Evolutionary conservation across 202 grass and related monocot genomes (phyloP).

Genomic region (Zoysia matrella): DNA sequence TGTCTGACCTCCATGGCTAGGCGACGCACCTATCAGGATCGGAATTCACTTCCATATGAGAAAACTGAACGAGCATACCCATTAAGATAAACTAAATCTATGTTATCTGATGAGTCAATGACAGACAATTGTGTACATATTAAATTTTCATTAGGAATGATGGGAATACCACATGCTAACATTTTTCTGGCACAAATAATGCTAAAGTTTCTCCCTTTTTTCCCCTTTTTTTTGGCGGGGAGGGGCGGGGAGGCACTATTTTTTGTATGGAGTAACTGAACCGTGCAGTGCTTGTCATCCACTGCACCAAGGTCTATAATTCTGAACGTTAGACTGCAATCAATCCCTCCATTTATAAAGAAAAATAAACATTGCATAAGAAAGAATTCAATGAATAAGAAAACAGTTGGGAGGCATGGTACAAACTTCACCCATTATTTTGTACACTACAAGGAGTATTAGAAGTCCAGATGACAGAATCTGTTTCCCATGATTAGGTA

Average conservation of each 20-base stretch:
- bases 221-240: too few relatives aligned
- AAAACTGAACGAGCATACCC: constrained; percentile 19
- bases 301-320: background rate
- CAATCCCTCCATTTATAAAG: background rate
- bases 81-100: background rate
- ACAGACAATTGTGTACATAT: background rate
- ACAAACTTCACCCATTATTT: background rate
- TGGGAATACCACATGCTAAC: too few relatives aligned
- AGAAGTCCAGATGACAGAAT: background rate
- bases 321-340: background rate
- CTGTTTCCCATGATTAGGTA: background rate
- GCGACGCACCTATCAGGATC: constrained; percentile 59
- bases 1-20: constrained; percentile 76
- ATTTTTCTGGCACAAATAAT: background rate
- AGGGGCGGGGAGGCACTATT: background rate
- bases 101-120: background rate
- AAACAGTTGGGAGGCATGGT: background rate
- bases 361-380: background rate
- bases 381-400: constrained; percentile 1
- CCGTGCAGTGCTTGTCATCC: background rate
- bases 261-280: background rate
- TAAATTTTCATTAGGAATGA: background rate
- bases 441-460: background rate
- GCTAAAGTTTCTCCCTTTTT: background rate
- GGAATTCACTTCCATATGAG: constrained; percentile 32